Evolutionary conservation across 2,329 filamentous ascomycete species (phyloP).

Genomic region (Trichophyton benhamiae): DNA sequence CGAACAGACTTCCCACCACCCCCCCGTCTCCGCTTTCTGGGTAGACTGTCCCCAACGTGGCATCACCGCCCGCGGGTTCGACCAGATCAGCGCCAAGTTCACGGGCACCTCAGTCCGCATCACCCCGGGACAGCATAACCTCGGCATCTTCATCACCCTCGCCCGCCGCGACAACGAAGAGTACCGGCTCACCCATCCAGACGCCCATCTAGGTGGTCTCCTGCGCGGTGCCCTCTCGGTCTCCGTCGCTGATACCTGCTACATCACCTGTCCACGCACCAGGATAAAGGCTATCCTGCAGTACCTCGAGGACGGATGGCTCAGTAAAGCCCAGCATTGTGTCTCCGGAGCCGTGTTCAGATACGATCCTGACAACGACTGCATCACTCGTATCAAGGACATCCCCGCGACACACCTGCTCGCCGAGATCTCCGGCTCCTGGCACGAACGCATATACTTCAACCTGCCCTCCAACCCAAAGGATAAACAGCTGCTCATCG

Average conservation of each 20-base stretch:
- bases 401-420: constrained; percentile 76
- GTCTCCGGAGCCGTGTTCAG: constrained; percentile 84
- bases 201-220: constrained; percentile 82
- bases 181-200: constrained; percentile 88
- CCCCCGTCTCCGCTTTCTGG: constrained; percentile 90
- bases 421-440: constrained; percentile 69
- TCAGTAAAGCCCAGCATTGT: constrained; percentile 80
- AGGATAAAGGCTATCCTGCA: constrained; percentile 83
- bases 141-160: constrained; percentile 87
- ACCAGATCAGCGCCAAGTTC: constrained; percentile 95
- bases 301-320: constrained; percentile 90
- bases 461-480: constrained; percentile 34
- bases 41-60: constrained; percentile 87
- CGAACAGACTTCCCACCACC: constrained; percentile 96
- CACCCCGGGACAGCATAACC: constrained; percentile 79
- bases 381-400: constrained; percentile 66
- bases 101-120: constrained; percentile 91
- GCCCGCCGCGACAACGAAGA: constrained; percentile 72
- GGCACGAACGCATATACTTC: constrained; percentile 62
- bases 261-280: constrained; percentile 78
- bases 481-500: constrained; percentile 62
- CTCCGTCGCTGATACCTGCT: constrained; percentile 79
- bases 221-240: constrained; percentile 78
- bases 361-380: constrained; percentile 78
- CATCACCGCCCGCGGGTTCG: constrained; percentile 75